Evolutionary conservation across 75 land plant species (phyloP).

Genomic region (Cryptomeria japonica): DNA sequence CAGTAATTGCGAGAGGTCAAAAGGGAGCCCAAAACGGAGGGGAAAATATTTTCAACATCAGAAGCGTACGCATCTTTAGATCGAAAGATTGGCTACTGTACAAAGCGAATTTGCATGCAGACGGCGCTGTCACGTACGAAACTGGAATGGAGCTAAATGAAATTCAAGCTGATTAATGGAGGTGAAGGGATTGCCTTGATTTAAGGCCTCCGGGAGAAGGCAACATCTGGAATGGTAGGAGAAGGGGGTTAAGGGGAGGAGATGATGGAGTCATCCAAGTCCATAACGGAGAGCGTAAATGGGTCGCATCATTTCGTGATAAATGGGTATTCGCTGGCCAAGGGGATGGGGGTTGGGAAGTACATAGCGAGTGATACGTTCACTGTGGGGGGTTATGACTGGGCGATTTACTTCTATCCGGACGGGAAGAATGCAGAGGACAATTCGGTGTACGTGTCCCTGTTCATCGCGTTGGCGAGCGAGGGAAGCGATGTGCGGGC

Average conservation of each 20-base stretch:
- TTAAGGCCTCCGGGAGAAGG: too few relatives aligned
- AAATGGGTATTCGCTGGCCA: background rate
- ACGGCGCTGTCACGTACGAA: too few relatives aligned
- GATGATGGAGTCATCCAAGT: background rate
- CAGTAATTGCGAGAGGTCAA: too few relatives aligned
- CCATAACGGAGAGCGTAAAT: conserved; percentile 11
- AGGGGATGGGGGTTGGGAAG: conserved; percentile 4
- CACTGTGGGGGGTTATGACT: conserved; percentile 48
- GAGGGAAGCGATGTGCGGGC: conserved; percentile 66
- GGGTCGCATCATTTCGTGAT: background rate
- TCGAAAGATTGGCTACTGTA: too few relatives aligned
- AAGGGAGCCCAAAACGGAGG: too few relatives aligned
- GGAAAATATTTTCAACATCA: too few relatives aligned
- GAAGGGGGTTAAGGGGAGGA: background rate
- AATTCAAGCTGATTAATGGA: too few relatives aligned
- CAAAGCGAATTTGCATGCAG: too few relatives aligned
- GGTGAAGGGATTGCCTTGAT: too few relatives aligned
- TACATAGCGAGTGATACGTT: conserved; percentile 16
- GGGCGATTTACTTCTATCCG: conserved; percentile 66
- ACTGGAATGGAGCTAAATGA: too few relatives aligned
- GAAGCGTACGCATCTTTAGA: too few relatives aligned
- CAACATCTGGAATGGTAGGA: background rate
- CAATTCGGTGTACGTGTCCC: conserved; percentile 55
- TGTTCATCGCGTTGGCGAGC: conserved; percentile 59
- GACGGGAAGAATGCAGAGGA: conserved; percentile 63